Evolutionary conservation across 2,329 filamentous ascomycete genomes (phyloP).

Genomic region (Trichoderma simmonsii): DNA sequence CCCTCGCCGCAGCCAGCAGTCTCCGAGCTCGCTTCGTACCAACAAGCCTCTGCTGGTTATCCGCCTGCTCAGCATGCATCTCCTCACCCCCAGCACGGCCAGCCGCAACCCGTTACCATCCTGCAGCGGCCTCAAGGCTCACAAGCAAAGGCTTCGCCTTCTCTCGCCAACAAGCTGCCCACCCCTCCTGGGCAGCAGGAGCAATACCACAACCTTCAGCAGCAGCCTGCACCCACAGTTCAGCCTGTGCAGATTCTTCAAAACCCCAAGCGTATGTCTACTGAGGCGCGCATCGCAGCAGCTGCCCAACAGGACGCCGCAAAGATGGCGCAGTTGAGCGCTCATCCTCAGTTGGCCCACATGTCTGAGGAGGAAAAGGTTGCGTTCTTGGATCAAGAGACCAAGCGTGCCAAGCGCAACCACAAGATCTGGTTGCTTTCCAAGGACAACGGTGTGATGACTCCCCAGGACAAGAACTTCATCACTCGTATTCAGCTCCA

Average conservation of each 20-base stretch:
- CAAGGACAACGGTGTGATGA: constrained; percentile 96
- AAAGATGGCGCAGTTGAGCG: constrained; percentile 33
- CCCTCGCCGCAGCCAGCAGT: constrained; percentile 42
- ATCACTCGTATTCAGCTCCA: constrained; percentile 97
- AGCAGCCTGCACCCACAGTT: constrained; percentile 37
- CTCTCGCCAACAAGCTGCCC: constrained; percentile 29
- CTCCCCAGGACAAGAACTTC: constrained; percentile 98
- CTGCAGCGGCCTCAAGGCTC: constrained; percentile 51
- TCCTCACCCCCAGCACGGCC: constrained; percentile 28
- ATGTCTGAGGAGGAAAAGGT: constrained; percentile 82
- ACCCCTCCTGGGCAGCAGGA: constrained; percentile 24
- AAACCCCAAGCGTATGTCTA: constrained; percentile 66
- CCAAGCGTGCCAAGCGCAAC: constrained; percentile 91
- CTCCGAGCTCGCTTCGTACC: constrained; percentile 31
- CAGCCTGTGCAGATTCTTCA: constrained; percentile 75
- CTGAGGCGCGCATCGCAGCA: constrained; percentile 41
- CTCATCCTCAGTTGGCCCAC: constrained; percentile 54
- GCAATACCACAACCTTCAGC: constrained; percentile 32
- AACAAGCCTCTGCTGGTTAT: constrained; percentile 28
- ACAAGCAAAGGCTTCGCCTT: constrained; percentile 39
- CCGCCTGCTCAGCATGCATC: constrained; percentile 22
- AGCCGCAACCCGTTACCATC: constrained; percentile 53
- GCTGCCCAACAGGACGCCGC: constrained; percentile 38
- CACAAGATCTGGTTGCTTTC: constrained; percentile 95
- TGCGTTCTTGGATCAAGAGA: constrained; percentile 83